Conservation (phyloP, 1,284 basidiomycete genomes). For the Ustilago bromivora region DNA sequence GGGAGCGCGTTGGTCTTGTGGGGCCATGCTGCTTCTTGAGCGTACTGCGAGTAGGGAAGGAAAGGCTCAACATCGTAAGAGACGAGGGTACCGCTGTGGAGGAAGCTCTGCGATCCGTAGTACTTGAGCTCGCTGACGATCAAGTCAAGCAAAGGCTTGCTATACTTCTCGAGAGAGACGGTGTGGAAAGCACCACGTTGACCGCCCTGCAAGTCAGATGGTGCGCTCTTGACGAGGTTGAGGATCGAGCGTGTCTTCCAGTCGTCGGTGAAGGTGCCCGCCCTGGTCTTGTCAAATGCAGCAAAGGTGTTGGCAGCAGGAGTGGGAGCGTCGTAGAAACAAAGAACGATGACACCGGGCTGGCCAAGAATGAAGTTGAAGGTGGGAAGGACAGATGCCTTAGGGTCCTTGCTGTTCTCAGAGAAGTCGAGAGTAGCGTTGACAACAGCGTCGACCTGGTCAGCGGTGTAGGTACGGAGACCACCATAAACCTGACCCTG, state of each 20-base stretch:
- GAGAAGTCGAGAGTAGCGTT: constrained; percentile 51
- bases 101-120: constrained; percentile 28
- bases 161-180: constrained; percentile 51
- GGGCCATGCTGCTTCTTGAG: constrained; percentile 45
- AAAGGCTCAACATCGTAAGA: constrained; percentile 64
- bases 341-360: constrained; percentile 43
- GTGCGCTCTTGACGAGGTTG: constrained; percentile 44
- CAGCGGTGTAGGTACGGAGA: constrained; percentile 43
- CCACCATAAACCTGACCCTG: constrained; percentile 57
- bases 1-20: constrained; percentile 55
- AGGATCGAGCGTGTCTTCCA: constrained; percentile 49
- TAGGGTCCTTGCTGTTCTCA: constrained; percentile 54
- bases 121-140: constrained; percentile 50
- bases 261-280: constrained; percentile 32
- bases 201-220: constrained; percentile 34
- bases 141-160: constrained; percentile 43
- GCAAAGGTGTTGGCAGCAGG: constrained; percentile 37
- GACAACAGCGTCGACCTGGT: constrained; percentile 46
- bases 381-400: constrained; percentile 54
- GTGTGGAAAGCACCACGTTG: constrained; percentile 59
- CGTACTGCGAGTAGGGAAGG: constrained; percentile 44
- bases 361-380: constrained; percentile 51
- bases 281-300: constrained; percentile 20
- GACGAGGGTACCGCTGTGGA: constrained; percentile 43
- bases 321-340: constrained; percentile 51